Percentiles rank a stretch among this genome's conserved stretches.
Evolutionary conservation across 139 green algal genomes (phyloP).

Genomic region (Chlamydomonas sp.): DNA sequence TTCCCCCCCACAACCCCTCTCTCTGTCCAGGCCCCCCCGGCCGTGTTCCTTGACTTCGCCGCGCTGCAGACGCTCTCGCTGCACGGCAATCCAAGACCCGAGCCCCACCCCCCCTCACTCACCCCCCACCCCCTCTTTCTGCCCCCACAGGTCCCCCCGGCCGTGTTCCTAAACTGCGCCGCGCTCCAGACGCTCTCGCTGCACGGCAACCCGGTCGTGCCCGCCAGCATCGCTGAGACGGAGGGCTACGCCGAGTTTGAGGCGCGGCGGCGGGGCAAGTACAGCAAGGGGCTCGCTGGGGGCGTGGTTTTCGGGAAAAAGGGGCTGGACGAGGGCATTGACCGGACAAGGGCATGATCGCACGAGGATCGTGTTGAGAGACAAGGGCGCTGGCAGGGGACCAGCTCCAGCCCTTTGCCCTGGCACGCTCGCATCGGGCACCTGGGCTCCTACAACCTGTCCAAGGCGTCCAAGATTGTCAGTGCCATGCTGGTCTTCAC

Average conservation of each 20-base stretch:
- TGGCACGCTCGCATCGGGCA: too few relatives aligned
- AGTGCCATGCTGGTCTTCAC: too few relatives aligned
- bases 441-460: too few relatives aligned
- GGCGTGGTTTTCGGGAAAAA: constrained; percentile 45
- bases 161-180: constrained; percentile 51
- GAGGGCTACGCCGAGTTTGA: constrained; percentile 47
- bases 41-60: neutral
- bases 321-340: constrained; percentile 57
- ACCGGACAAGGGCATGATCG: too few relatives aligned
- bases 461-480: too few relatives aligned
- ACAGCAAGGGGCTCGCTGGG: constrained; percentile 24
- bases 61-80: neutral
- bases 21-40: neutral
- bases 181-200: constrained; percentile 62
- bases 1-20: neutral
- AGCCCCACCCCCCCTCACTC: too few relatives aligned
- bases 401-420: too few relatives aligned
- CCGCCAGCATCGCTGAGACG: constrained; percentile 25
- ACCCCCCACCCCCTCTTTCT: neutral
- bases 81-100: neutral
- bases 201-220: constrained; percentile 61
- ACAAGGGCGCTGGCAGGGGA: too few relatives aligned
- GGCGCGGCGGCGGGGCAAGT: constrained; percentile 30
- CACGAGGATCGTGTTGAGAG: too few relatives aligned
- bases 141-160: constrained; percentile 38